Evolutionary conservation across 2,329 filamentous ascomycete species (phyloP), one percentile per base, ranked within the genome.

Genomic region (Cryphonectria nitschkei): DNA sequence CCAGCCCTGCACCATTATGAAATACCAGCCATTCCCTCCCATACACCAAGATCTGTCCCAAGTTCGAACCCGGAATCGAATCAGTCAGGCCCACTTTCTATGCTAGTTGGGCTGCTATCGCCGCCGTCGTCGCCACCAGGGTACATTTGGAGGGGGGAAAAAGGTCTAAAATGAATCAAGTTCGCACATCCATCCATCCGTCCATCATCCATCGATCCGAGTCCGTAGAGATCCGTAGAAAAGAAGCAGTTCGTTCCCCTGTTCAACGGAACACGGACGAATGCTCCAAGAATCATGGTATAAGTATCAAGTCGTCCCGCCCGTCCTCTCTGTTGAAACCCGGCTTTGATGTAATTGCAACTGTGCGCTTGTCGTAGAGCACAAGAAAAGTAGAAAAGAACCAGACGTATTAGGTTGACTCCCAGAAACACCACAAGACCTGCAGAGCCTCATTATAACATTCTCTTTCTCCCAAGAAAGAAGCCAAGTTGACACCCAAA

Each of bases 381-480:
- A 50, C 16, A 50, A 50, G 37, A 54, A 50, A 26, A 64, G 41
- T 11, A 54, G 6, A 67, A 60, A 68, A 73, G 69, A 71, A 73
- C 56, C 46, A 61, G 56, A 67, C 19, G 39, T 64, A 71, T 71
- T 71, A 71, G 39, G 43, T 69, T n/a, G 71, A 67, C 46, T 73
- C 58, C 62, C 66, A 67, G 63, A 62, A 68, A 56, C 67, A 60
- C 50, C 58, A 22, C 9, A 50, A 22, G 39, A 62, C 22, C 41
- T 61, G 62, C 26, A 61, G 58, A 67, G 60, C 61, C 68, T 68
- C 52, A 67, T 58, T 62, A 68, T 68, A n/a, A 70, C 70, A 64
- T 65, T 63, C 65, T 61, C 60, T 65, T 56, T 41, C 64, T 61
- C 65, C 63, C 60, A 66, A 68, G 52, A 68, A 16, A 16, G 68